Conservation (phyloP, 495 filamentous ascomycete genomes). For the Penicillium paxilli region DNA sequence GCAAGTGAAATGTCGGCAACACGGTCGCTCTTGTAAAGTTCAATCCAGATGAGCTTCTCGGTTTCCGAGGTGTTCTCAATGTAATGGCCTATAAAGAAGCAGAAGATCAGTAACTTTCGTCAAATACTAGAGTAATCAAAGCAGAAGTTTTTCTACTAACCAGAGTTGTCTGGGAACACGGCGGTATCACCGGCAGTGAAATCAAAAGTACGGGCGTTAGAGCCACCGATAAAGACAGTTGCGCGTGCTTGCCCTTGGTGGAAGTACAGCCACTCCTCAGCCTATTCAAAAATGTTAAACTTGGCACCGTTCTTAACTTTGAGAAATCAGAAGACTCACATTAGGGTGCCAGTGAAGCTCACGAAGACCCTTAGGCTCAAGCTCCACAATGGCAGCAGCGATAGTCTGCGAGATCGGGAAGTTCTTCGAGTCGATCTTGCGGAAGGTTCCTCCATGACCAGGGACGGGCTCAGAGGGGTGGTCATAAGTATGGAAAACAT, state of each 20-base stretch:
- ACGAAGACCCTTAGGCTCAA: slow-evolving; percentile 59
- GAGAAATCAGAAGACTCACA: slow-evolving; percentile 30
- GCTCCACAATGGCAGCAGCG: slow-evolving; percentile 58
- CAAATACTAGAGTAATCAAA: not conserved
- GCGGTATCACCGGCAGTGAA: slow-evolving; percentile 64
- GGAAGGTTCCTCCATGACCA: slow-evolving; percentile 57
- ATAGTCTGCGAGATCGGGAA: slow-evolving; percentile 62
- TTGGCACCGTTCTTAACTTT: not conserved
- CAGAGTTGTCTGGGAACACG: slow-evolving; percentile 64
- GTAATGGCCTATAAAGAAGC: slow-evolving; percentile 49
- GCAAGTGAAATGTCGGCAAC: slow-evolving; percentile 62
- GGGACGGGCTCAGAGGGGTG: slow-evolving; percentile 53
- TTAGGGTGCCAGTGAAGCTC: slow-evolving; percentile 73
- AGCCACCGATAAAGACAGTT: slow-evolving; percentile 60
- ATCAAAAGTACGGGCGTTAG: slow-evolving; percentile 62
- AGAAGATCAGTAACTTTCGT: not conserved
- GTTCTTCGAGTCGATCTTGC: slow-evolving; percentile 61
- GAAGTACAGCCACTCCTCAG: slow-evolving; percentile 69
- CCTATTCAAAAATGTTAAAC: slow-evolving; percentile 31
- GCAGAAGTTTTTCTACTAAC: too few species aligned
- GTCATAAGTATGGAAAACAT: slow-evolving; percentile 54
- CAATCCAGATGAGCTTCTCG: slow-evolving; percentile 62
- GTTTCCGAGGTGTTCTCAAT: slow-evolving; percentile 64
- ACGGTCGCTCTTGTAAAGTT: slow-evolving; percentile 64
- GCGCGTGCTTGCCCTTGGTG: slow-evolving; percentile 57